Evolutionary conservation across 768 basidiomycete species (phyloP), one percentile per base, ranked within the genome.

Genomic region (Lentinula guzmanii): DNA sequence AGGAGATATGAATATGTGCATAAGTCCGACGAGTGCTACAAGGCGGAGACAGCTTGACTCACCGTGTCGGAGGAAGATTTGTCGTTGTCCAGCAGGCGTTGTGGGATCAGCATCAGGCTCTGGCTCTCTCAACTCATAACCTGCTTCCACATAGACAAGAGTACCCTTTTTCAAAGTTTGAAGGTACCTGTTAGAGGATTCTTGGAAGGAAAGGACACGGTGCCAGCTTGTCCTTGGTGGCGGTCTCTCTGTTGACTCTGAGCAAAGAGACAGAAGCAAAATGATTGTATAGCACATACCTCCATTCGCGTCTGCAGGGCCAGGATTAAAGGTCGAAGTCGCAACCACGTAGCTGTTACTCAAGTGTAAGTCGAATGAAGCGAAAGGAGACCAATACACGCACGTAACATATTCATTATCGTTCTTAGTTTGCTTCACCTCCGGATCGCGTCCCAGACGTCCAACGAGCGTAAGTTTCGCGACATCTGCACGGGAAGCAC

Each of bases 1-100:
- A 37, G 57, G n/a, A 16, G 41, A 21, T 13, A 53, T 69, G 34
- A 69, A 65, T 55, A 58, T 60, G 31, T 21, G 15, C 34, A 34
- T 34, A 4, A 28, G 50, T 62, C 56, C 62, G 55, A 63, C 16
- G 61, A 60, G 4, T 61, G 28, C 5, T 58, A 35, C 45, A 57
- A 35, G 13, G 34, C 58, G 46, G 18, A 10, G 11, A 21, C 21
- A 37, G 9, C 28, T 15, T 50, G 13, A 64, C 82, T 43, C 63
- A 91, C 93, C 91, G 64, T 94, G 92, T 69, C 83, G 79, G 43
- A 94, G 78, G 73, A 92, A 89, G 59, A 94, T 88, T 70, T 93
- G 91, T 35, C 90, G 86, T 69, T 92, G 91, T 1, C 86, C 88
- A 59, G 85, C 79, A 34, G 86, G 82, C 0, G 89, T 83, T 54